Evolutionary conservation across 1,284 basidiomycete genomes (phyloP), one percentile per base, ranked within the genome.

Genomic region (Lignosus rhinocerotis): DNA sequence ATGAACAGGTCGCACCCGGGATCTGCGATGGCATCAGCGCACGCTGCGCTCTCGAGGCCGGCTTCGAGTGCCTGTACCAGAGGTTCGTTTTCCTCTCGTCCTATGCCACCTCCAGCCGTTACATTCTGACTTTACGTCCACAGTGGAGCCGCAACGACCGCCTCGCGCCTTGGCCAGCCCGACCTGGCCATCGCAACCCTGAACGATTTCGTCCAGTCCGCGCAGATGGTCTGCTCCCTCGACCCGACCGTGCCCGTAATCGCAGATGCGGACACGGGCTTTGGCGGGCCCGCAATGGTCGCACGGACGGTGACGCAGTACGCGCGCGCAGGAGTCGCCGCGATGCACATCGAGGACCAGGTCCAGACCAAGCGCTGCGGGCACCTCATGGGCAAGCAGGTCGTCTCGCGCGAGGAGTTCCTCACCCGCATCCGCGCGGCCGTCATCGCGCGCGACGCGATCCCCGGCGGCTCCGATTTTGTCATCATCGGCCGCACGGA

Each of bases 401-500:
- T 93, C 66, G 91, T 93, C 45, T 86, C 87, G 1, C 80, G 85
- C 10, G 87, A 88, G 65, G 89, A 90, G 67, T 92, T 91, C 63
- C 55, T 91, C 36, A 84, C 84, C 8, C 84, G 91, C 38, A 89
- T 93, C 67, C 84, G 88, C 34, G 89, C 91, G 5, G 91, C 91
- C 0, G 88, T 86, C 45, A 80, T 85, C 53, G 90, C 87, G 19
- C 83, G 87, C 51, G 86, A 89, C 66, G 76, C 80, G 32, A 86
- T 88, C 59, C 87, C 87, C 12, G 87, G 88, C 32, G 82, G 79
- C 36, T 90, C 88, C 6, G 88, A 92, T 74, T 87, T 89, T 52
- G 84, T 93, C 11, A 85, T 93, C 68, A 93, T 93, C 65, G 91
- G 88, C 3, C 84, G 91, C 38, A 93, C 91, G 0, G 92, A 93